Evolutionary conservation across 2,329 filamentous ascomycete genomes (phyloP).

Genomic region (Chaetoscypha palmicola): DNA sequence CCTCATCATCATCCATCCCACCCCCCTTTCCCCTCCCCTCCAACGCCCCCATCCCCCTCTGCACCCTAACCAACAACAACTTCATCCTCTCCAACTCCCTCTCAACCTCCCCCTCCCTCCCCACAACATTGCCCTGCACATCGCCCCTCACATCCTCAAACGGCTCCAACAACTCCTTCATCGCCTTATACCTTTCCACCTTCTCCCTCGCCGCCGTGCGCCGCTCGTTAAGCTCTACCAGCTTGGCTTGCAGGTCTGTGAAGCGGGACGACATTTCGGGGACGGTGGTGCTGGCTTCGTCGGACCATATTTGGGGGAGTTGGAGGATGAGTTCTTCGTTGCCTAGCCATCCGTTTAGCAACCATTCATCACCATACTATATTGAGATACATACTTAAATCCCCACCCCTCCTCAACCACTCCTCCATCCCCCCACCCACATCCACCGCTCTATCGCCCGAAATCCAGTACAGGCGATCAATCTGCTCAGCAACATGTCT

Average conservation of each 20-base stretch:
- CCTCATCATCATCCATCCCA: conserved; percentile 22
- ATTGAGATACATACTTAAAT: conserved; percentile 27
- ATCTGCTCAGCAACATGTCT: conserved; percentile 69
- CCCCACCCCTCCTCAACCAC: conserved; percentile 32
- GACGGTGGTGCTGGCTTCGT: conserved; percentile 31
- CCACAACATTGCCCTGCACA: conserved; percentile 61
- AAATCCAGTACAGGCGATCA: conserved; percentile 53
- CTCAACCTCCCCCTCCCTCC: conserved; percentile 57
- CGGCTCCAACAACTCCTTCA: conserved; percentile 46
- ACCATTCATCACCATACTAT: background rate
- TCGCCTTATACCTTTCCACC: conserved; percentile 41
- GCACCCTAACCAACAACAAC: conserved; percentile 53
- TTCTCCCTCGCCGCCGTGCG: conserved; percentile 35
- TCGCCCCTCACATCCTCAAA: conserved; percentile 36
- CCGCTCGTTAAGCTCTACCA: conserved; percentile 44
- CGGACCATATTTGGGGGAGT: conserved; percentile 26
- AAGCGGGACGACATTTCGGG: conserved; percentile 44
- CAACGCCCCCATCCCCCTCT: conserved; percentile 40
- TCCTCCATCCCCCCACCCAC: conserved; percentile 33
- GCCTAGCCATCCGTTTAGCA: conserved; percentile 10
- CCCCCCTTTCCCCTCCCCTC: conserved; percentile 18
- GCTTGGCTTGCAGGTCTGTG: conserved; percentile 39
- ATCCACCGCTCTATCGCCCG: conserved; percentile 33
- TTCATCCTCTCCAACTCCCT: conserved; percentile 61
- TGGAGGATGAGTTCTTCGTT: conserved; percentile 24